These are phyloP conservation scores for Davidsoniella neocaledoniae DNA, from an alignment of 2,329 filamentous ascomycete species.

Conservation along the genomic window DNA sequence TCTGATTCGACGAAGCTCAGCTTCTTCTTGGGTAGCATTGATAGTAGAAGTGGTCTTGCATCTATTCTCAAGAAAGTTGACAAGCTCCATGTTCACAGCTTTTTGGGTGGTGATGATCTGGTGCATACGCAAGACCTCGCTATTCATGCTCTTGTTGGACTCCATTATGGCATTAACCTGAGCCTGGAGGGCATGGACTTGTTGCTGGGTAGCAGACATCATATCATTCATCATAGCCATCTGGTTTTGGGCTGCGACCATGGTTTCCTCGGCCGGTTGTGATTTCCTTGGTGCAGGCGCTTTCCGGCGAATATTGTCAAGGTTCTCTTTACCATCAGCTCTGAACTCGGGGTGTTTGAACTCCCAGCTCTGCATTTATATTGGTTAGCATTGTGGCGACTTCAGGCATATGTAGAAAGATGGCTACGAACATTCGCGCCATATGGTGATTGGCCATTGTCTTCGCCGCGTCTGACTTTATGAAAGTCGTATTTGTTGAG, in stretches of 20 bases:
- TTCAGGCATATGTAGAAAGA: neutral
- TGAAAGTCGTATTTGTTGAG: constrained; percentile 98
- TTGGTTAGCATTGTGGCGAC: neutral
- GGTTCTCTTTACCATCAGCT: constrained; percentile 83
- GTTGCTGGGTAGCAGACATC: constrained; percentile 10
- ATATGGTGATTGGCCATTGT: constrained; percentile 35
- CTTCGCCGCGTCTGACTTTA: constrained; percentile 55
- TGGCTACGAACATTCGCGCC: constrained; percentile 49
- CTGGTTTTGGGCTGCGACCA: constrained; percentile 67
- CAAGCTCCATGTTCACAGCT: constrained; percentile 39
- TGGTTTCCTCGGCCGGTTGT: constrained; percentile 49
- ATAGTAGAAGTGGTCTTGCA: constrained; percentile 10
- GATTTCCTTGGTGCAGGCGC: constrained; percentile 77
- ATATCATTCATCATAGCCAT: constrained; percentile 7
- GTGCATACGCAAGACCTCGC: constrained; percentile 43
- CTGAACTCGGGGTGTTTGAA: constrained; percentile 97
- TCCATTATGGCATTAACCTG: constrained; percentile 62
- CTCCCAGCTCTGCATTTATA: constrained; percentile 56
- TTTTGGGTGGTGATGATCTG: constrained; percentile 34
- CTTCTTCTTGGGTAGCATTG: constrained; percentile 14
- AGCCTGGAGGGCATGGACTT: constrained; percentile 53
- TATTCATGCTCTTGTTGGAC: constrained; percentile 43
- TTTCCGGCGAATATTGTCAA: constrained; percentile 93
- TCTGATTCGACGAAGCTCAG: constrained; percentile 34
- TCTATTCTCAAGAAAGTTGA: constrained; percentile 29